Evolutionary conservation across 2,329 filamentous ascomycete species (phyloP).

Genomic region (Fusarium papillatum): DNA sequence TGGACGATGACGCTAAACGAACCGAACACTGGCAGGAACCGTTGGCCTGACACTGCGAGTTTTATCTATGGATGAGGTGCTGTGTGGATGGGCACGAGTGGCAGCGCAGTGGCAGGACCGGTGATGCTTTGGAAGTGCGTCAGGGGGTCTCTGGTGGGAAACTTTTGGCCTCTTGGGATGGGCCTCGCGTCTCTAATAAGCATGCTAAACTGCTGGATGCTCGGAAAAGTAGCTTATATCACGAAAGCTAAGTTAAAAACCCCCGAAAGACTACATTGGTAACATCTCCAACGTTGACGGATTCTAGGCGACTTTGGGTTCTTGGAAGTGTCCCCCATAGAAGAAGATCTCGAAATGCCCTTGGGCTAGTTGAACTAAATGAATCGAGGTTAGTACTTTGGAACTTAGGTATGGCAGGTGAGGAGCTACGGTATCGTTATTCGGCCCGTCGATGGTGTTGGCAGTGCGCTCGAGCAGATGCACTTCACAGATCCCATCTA

Average conservation of each 20-base stretch:
- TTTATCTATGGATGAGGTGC: neutral
- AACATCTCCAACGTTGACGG: neutral
- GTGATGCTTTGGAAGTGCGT: neutral
- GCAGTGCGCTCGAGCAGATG: neutral
- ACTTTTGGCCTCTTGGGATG: neutral
- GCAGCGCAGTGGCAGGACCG: neutral
- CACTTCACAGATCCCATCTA: neutral
- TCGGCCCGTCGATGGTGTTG: neutral
- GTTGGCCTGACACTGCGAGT: neutral
- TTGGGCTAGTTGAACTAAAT: neutral
- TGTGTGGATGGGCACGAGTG: neutral
- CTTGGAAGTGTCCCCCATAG: neutral
- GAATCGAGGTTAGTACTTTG: rapidly evolving
- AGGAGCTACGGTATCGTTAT: neutral
- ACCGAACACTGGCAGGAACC: neutral
- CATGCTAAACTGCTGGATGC: rapidly evolving
- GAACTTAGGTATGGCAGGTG: rapidly evolving
- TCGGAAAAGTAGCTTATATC: rapidly evolving
- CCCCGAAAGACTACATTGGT: neutral
- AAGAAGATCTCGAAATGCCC: neutral
- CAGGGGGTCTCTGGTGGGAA: neutral
- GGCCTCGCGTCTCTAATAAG: neutral
- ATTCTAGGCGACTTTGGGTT: neutral
- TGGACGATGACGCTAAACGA: neutral
- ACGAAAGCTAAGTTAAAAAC: neutral